Evolutionary conservation across 768 basidiomycete species (phyloP).

Genomic region (Leccinellum rugosiceps): DNA sequence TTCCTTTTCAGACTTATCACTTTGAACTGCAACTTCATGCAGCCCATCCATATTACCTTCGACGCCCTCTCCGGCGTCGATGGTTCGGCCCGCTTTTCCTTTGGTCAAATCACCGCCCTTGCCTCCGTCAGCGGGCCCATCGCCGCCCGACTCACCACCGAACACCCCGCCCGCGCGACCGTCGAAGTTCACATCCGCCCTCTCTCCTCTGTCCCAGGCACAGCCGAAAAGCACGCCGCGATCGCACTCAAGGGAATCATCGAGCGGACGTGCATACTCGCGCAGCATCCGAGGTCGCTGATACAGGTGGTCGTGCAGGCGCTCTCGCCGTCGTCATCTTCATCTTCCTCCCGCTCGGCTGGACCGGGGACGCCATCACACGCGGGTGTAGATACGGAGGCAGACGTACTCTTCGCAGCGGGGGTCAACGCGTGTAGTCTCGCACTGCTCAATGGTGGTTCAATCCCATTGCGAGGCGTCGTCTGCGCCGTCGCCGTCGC

Average conservation of each 20-base stretch:
- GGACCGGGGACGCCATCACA: background rate
- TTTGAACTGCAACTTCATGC: background rate
- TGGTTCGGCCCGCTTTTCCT: slow-evolving; percentile 67
- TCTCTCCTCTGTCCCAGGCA: slow-evolving; percentile 63
- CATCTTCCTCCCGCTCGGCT: background rate
- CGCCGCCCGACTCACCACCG: slow-evolving; percentile 64
- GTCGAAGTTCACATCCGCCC: slow-evolving; percentile 76
- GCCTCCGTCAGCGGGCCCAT: slow-evolving; percentile 81
- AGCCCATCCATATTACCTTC: slow-evolving; percentile 41
- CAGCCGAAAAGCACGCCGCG: slow-evolving; percentile 60
- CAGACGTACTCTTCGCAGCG: slow-evolving; percentile 52
- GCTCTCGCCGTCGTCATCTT: slow-evolving; percentile 28
- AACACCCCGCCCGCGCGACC: slow-evolving; percentile 68
- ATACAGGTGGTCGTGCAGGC: slow-evolving; percentile 78
- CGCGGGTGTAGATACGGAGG: background rate
- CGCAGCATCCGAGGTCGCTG: slow-evolving; percentile 66
- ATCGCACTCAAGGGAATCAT: slow-evolving; percentile 54
- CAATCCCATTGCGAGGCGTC: slow-evolving; percentile 73
- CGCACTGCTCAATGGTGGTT: slow-evolving; percentile 65
- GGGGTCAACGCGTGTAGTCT: slow-evolving; percentile 69
- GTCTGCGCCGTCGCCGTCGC: slow-evolving; percentile 66
- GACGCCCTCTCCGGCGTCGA: slow-evolving; percentile 69
- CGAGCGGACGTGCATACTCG: slow-evolving; percentile 60
- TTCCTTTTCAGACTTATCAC: background rate
- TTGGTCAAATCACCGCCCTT: slow-evolving; percentile 39